Evolutionary conservation across 2,329 filamentous ascomycete species (phyloP), one percentile per base, ranked within the genome.

Genomic region (Aspergillus alliaceus): DNA sequence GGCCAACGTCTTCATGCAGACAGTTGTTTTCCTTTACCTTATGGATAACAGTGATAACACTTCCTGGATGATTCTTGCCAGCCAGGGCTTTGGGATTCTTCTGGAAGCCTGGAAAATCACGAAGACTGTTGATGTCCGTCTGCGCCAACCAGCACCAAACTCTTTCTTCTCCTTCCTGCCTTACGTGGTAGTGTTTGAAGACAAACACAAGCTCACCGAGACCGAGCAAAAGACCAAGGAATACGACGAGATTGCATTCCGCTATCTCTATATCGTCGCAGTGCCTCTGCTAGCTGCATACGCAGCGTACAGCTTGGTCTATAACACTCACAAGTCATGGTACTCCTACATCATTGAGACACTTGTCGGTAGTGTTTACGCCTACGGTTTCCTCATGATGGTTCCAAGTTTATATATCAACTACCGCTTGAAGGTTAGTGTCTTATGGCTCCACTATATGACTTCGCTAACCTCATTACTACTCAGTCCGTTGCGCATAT

Each of bases 341-440:
- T 97, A 97, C 79, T 95, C 90, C 42, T 99, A 93, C 80, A 84
- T 96, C 74, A 96, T 99, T 72, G 87, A 95, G 24, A 98, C 93
- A 0, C 86, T 99, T 9, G 95, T 99, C 22, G 95, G 93, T 11
- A 93, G 90, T 42, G 95, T 99, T 51, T 99, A 99, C 74, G 93
- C 95, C 0, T 99, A 99, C 72, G 95, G 95, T 4, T 99, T 99
- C 83, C 80, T 99, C 60, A 96, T 99, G 92, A 99, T 99, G 95
- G 90, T 99, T 8, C 95, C 95, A 14, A 90, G 87, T 58, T 82
- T 99, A 32, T 99, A 98, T 80, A 99, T 99, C 86, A 99, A 99
- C 83, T 99, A 99, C 81, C 88, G 93, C 12, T 86, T 99, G 65
- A 96, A 93, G 83, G 89, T 87, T 58, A 51, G 73, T 64, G 20